Base-by-base conservation (phyloP, 305 asterid species). In the Fraxinus angustifolia region DNA sequence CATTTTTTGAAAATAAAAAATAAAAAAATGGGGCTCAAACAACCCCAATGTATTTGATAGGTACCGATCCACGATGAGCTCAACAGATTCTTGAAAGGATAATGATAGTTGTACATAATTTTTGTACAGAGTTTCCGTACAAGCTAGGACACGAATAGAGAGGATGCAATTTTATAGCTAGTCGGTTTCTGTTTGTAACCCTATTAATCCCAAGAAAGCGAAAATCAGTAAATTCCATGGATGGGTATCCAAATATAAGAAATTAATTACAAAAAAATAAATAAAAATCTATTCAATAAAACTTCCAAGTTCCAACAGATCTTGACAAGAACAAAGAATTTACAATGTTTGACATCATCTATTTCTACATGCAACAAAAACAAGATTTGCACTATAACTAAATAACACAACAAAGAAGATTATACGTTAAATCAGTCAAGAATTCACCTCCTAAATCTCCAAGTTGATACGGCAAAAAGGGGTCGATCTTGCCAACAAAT, bases 401-500 rank as follows among this genome's bases (percentile, higher is more conserved):
- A 8, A 53, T 53, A 4, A n/a, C 62, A 53, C 26, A n/a, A 53
- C 36, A 7, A n/a, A 53, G 62, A 53, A 53, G 19, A 53, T 53
- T 14, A 50, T 0, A n/a, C 17, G 21, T n/a, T 53, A 53, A n/a
- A 53, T 6, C 65, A 53, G 8, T n/a, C 21, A 53, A 53, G 10
- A n/a, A 16, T 53, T 53, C 65, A 79, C 76, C 82, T 79, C 8
- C 50, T 23, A 68, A 67, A 65, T 38, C 82, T 67, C 82, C 82
- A 79, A 23, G 82, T 42, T 6, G 82, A 67, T 21, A 79, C 76
- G 2, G 82, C 45, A 3, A 40, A 79, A 48, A 79, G 76, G 68
- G 82, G 70, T 28, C 33, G 68, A 67, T 79, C 77, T 1, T 79
- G 82, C 82, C 82, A 79, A 21, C 82, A 79, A 40, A 79, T 79